These are phyloP conservation scores for Plicaturopsis crispa DNA, from an alignment of 768 basidiomycete species.

Conservation along the genomic window DNA sequence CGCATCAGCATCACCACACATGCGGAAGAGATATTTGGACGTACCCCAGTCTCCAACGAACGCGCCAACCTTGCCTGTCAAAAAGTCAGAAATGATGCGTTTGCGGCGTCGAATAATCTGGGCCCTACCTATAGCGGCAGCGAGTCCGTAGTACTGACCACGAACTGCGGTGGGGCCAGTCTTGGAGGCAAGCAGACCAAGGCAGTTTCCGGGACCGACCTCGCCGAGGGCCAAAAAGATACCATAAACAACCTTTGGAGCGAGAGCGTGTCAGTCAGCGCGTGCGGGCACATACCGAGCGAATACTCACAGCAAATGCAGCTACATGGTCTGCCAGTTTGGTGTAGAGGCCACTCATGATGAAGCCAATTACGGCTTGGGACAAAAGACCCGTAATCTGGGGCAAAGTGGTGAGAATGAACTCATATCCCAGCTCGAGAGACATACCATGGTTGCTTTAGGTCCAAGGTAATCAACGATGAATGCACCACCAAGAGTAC, in stretches of 20 bases:
- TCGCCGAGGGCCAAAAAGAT: constrained; percentile 89
- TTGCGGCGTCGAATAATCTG: too few relatives aligned
- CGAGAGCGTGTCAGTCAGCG: neutral
- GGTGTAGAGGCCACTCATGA: constrained; percentile 79
- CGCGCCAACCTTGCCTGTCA: constrained; percentile 80
- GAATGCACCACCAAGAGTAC: constrained; percentile 68
- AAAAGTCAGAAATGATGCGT: too few relatives aligned
- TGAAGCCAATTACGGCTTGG: constrained; percentile 76
- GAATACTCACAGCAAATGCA: constrained; percentile 58
- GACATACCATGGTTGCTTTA: constrained; percentile 61
- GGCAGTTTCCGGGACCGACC: constrained; percentile 80
- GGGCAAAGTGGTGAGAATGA: neutral
- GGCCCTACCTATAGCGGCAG: constrained; percentile 83
- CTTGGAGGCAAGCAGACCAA: constrained; percentile 83
- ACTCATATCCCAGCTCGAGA: constrained; percentile 3
- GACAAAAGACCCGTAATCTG: constrained; percentile 61
- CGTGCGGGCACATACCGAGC: neutral
- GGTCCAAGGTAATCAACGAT: constrained; percentile 70
- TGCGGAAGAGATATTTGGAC: constrained; percentile 16
- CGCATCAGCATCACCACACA: constrained; percentile 1
- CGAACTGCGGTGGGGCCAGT: constrained; percentile 79
- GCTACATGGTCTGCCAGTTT: constrained; percentile 59
- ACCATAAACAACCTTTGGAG: constrained; percentile 68
- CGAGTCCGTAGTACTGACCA: constrained; percentile 80
- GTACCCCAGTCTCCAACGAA: constrained; percentile 77